Conservation (phyloP, 768 basidiomycete species). For the Chiua virens region DNA sequence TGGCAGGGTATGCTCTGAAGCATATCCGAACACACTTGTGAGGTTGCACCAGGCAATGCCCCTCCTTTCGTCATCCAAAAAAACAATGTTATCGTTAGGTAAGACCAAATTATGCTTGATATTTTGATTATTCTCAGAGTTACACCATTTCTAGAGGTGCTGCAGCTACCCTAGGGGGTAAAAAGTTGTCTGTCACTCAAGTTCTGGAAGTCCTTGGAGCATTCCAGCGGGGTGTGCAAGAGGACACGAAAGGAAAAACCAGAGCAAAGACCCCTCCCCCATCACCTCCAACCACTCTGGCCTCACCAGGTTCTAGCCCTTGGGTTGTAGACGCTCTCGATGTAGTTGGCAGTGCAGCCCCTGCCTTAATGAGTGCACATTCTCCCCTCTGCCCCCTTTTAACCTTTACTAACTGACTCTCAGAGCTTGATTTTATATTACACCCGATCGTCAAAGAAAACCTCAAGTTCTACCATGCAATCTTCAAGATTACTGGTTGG, state of each 20-base stretch:
- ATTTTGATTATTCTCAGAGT: background rate
- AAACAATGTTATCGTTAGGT: background rate
- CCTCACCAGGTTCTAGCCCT: background rate
- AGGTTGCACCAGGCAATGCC: background rate
- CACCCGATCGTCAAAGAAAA: no score
- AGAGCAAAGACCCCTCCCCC: background rate
- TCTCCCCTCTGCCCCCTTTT: no score
- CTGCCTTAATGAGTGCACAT: background rate
- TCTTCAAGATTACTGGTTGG: background rate
- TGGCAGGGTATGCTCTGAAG: background rate
- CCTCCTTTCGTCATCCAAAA: background rate
- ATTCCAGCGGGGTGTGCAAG: background rate
- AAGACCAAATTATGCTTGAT: background rate
- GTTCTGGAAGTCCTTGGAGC: background rate
- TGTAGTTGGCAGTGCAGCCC: background rate
- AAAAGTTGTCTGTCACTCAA: background rate
- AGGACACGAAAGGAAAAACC: background rate
- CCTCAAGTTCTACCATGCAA: background rate
- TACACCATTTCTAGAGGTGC: background rate
- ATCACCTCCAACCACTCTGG: background rate
- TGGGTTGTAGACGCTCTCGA: background rate
- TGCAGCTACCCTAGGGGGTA: background rate
- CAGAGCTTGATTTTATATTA: no score
- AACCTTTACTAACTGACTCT: no score
- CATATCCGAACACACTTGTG: background rate